phyloP scores from a whole-genome alignment of 495 filamentous ascomycete species.

The Stereocaulon alpinum region DNA sequence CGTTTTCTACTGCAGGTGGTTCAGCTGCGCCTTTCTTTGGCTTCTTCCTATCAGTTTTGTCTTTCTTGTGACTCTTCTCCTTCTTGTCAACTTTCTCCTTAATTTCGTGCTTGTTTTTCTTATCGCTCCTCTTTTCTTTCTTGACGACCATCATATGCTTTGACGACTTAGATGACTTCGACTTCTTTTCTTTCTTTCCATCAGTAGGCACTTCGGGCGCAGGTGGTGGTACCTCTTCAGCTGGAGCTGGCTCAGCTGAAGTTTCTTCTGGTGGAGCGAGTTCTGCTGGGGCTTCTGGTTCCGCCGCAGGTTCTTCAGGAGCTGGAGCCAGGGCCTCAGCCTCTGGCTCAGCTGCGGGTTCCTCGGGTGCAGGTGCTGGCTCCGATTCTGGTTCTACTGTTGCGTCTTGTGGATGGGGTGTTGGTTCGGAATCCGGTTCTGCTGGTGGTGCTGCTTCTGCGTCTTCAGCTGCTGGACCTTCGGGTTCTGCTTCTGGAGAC shows the following conservation, averaged over 20 bases:
- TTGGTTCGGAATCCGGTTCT: neutral
- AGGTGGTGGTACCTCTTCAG: constrained; percentile 11
- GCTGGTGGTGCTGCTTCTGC: neutral
- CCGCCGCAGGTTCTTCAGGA: constrained; percentile 12
- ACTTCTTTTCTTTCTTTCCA: constrained; percentile 14
- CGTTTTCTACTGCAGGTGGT: neutral
- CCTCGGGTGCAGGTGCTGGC: constrained; percentile 13
- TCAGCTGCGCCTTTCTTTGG: constrained; percentile 3
- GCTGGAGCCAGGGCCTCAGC: constrained; percentile 13
- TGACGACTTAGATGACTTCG: constrained; percentile 11
- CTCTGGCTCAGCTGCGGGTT: constrained; percentile 17
- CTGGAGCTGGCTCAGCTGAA: constrained; percentile 4
- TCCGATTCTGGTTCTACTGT: constrained; percentile 1
- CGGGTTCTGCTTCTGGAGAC: constrained; percentile 4
- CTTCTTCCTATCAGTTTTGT: constrained; percentile 9
- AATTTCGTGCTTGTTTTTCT: neutral
- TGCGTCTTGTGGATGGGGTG: constrained; percentile 12
- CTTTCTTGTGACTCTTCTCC: constrained; percentile 2
- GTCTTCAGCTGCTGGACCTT: neutral
- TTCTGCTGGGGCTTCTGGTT: constrained; percentile 7
- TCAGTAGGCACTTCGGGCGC: constrained; percentile 3
- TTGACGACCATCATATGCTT: constrained; percentile 1
- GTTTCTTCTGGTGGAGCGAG: neutral
- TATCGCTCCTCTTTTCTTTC: constrained; percentile 7
- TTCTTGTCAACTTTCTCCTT: constrained; percentile 4